These are phyloP conservation scores for Calonectria hongkongensis DNA, from an alignment of 2,329 filamentous ascomycete genomes.

Conservation along the genomic window DNA sequence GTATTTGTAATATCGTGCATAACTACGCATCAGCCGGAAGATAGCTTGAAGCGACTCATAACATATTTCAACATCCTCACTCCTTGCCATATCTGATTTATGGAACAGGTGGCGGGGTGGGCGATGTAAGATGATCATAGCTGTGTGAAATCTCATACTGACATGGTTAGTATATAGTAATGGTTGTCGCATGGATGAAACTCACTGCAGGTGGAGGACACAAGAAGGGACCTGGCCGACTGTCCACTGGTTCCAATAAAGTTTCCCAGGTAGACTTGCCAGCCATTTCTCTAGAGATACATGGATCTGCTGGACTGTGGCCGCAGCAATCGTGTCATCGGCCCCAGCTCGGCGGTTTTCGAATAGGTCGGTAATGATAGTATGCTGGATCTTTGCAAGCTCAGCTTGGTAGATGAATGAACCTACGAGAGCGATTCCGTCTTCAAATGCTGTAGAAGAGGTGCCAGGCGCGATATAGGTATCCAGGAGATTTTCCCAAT, in stretches of 20 bases:
- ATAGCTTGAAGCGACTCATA: conserved; percentile 69
- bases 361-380: conserved; percentile 70
- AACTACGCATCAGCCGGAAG: conserved; percentile 66
- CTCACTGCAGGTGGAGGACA: conserved; percentile 68
- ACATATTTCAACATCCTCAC: conserved; percentile 69
- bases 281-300: conserved; percentile 68
- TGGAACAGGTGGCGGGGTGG: conserved; percentile 66
- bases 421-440: conserved; percentile 65
- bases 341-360: conserved; percentile 66
- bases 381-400: conserved; percentile 68
- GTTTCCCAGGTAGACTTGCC: conserved; percentile 64
- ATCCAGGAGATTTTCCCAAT: conserved; percentile 67
- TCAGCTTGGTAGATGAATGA: conserved; percentile 68
- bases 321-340: conserved; percentile 63
- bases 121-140: conserved; percentile 71
- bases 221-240: conserved; percentile 66
- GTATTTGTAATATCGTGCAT: conserved; percentile 65
- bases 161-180: conserved; percentile 37
- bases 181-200: background rate
- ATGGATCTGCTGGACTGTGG: conserved; percentile 66
- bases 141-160: conserved; percentile 69
- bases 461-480: conserved; percentile 67
- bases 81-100: conserved; percentile 60
- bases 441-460: conserved; percentile 66
- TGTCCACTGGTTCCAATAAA: conserved; percentile 72